Conservation (phyloP, 140 eudicot species). For the Bidens hawaiensis region DNA sequence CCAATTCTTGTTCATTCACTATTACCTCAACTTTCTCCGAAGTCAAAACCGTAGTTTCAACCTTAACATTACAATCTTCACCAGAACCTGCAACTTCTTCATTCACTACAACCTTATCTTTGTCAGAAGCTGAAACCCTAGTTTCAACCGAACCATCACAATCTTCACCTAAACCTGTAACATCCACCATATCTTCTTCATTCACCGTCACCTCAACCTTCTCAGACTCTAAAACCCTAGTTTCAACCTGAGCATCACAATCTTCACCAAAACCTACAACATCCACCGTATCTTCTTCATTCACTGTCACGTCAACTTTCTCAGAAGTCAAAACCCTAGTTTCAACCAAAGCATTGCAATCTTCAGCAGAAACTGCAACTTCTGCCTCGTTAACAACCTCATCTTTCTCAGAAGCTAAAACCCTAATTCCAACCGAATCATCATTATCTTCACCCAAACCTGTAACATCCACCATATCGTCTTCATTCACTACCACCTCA, state of each 20-base stretch:
- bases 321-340: no score
- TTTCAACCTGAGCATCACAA: not conserved
- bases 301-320: no score
- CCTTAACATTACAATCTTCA: not conserved
- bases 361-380: no score
- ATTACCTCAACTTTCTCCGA: not conserved
- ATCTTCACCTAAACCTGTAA: slow-evolving; percentile 3
- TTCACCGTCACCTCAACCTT: slow-evolving; percentile 14
- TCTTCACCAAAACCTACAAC: slow-evolving; percentile 1
- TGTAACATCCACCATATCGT: slow-evolving; percentile 8
- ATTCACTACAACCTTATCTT: slow-evolving; percentile 14
- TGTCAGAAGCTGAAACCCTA: slow-evolving; percentile 19
- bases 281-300: no score
- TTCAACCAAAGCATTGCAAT: not conserved
- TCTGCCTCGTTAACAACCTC: no score
- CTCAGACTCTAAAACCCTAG: slow-evolving; percentile 14
- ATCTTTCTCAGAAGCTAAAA: slow-evolving; percentile 11
- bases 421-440: slow-evolving; percentile 8
- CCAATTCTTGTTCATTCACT: not conserved
- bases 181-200: slow-evolving; percentile 19
- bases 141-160: not conserved
- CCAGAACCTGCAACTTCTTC: no score
- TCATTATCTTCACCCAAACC: slow-evolving; percentile 1
- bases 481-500: no score
- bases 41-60: not conserved